Percentiles rank a stretch among this genome's conserved stretches.
These are phyloP conservation scores for Diaporthe humulicola DNA, from an alignment of 2,329 filamentous ascomycete species.

Conservation along the genomic window DNA sequence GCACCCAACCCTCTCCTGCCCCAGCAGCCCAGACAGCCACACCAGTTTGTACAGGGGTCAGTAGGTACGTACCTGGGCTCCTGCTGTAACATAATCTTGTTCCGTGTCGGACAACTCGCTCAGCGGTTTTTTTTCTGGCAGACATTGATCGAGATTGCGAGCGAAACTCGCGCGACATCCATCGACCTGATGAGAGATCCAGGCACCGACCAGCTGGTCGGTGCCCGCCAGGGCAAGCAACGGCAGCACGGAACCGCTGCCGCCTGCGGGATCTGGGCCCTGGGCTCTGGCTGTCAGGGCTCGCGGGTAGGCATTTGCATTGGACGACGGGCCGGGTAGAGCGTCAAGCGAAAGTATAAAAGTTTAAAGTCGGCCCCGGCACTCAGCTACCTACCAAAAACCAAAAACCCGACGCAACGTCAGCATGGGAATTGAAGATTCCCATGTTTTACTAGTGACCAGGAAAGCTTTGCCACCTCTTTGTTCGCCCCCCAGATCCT, in stretches of 20 bases:
- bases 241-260: not conserved
- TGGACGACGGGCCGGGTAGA: conserved; percentile 12
- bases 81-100: not conserved
- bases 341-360: conserved; percentile 25
- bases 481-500: not conserved
- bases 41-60: not conserved
- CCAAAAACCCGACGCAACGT: not conserved
- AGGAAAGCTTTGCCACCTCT: conserved; percentile 7
- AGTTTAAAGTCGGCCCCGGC: not conserved
- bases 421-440: conserved; percentile 22
- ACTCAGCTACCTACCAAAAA: not conserved
- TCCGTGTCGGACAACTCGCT: not conserved
- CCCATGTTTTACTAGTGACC: conserved; percentile 7
- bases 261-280: not conserved
- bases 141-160: not conserved
- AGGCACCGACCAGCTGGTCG: not conserved
- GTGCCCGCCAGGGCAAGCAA: not conserved
- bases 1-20: not conserved
- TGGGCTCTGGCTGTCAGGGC: not conserved
- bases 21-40: not conserved
- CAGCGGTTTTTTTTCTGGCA: not conserved
- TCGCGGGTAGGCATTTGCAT: not conserved
- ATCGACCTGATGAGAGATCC: too few relatives aligned
- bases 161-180: not conserved
- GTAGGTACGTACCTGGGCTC: not conserved